Evolutionary conservation across 2,329 filamentous ascomycete species (phyloP).

Genomic region (Lasiodiplodia sp.): DNA sequence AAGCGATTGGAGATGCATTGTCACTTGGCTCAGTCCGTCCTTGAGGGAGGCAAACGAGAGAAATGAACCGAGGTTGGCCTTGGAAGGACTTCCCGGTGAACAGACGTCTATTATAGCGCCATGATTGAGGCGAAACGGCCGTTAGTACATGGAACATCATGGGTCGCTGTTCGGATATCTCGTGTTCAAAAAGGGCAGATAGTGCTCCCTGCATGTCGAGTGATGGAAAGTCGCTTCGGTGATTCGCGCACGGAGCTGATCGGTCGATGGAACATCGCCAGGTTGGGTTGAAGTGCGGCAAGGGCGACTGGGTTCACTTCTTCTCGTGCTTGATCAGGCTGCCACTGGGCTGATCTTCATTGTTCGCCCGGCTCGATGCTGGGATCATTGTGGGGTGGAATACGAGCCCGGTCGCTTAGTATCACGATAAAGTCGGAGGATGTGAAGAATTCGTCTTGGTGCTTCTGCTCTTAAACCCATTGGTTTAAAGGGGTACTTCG

Average conservation of each 20-base stretch:
- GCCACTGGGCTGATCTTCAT: neutral
- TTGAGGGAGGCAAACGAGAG: neutral
- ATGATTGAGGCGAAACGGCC: neutral
- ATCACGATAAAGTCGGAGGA: neutral
- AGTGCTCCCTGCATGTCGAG: conserved; percentile 3
- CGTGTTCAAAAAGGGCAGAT: conserved; percentile 9
- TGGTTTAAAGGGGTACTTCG: neutral
- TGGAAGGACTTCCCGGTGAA: neutral
- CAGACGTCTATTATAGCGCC: conserved; percentile 3
- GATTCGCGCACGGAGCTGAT: conserved; percentile 6
- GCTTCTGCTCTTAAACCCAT: too few relatives aligned
- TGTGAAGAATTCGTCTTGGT: neutral
- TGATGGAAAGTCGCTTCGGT: neutral
- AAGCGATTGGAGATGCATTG: neutral
- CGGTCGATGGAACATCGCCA: neutral
- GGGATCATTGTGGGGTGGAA: conserved; percentile 5
- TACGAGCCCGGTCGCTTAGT: neutral
- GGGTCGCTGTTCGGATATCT: neutral
- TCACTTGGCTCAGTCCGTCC: neutral
- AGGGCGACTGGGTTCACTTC: neutral
- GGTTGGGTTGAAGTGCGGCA: too few relatives aligned
- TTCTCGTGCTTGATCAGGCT: neutral
- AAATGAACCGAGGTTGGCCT: neutral
- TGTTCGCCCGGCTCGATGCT: neutral
- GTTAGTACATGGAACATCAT: neutral